A percentile compares a stretch with the other conserved stretches of the same genome.
Conservation (phyloP, 2,329 filamentous ascomycete genomes). For the Alternaria dauci region DNA sequence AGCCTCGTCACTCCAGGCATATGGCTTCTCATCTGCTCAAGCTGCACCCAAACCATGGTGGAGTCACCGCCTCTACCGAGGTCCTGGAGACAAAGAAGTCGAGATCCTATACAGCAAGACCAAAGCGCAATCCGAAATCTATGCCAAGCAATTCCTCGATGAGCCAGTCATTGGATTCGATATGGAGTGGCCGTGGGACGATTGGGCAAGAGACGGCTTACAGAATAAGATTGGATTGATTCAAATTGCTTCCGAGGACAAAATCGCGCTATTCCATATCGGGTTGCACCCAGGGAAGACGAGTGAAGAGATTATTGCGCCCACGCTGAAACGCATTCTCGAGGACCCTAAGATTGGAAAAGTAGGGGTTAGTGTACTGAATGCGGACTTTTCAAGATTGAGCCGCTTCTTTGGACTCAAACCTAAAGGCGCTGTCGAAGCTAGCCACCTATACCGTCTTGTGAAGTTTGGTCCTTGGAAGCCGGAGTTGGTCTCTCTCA, state of each 20-base stretch:
- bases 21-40: constrained; percentile 13
- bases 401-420: constrained; percentile 71
- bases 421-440: constrained; percentile 74
- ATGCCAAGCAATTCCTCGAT: constrained; percentile 70
- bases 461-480: constrained; percentile 70
- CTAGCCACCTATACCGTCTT: constrained; percentile 82
- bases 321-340: constrained; percentile 74
- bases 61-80: constrained; percentile 73
- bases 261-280: constrained; percentile 83
- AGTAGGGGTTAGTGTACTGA: constrained; percentile 74
- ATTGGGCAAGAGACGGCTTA: constrained; percentile 58
- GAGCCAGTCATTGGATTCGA: constrained; percentile 85
- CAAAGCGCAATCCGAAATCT: constrained; percentile 70
- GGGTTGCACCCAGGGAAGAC: constrained; percentile 61
- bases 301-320: constrained; percentile 68
- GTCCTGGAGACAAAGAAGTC: constrained; percentile 62
- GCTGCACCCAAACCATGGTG: constrained; percentile 59
- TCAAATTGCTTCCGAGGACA: constrained; percentile 79
- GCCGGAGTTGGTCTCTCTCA: constrained; percentile 48
- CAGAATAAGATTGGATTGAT: constrained; percentile 81
- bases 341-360: constrained; percentile 76
- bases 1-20: constrained; percentile 16
- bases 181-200: constrained; percentile 77
- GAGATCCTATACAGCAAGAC: constrained; percentile 81
- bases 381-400: constrained; percentile 70